Evolutionary conservation across 73 alveolate species (phyloP), one percentile per base, ranked within the genome.

Genomic region (Blepharisma japonicum): DNA sequence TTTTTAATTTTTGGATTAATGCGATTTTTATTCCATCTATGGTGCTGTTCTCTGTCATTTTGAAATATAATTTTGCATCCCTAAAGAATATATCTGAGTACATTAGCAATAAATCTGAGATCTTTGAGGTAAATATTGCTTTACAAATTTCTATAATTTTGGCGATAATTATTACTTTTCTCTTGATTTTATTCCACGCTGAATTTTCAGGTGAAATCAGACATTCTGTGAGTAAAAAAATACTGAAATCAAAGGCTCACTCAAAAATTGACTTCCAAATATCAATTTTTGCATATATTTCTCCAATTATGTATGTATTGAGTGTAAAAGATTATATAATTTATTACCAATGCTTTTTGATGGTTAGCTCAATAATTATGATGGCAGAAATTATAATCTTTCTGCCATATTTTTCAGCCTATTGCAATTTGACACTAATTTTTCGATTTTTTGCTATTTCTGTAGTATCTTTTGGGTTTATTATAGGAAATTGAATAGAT

Each of bases 371-470:
- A 8, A 9, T 14, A 9, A 18, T 18, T 9, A n/a, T 61, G 47
- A 25, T 11, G 14, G 14, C 11, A 11, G 46, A n/a, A 11, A 14
- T 2, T 25, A 14, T 18, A 8, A 61, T 14, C 0, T 18, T 14
- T 11, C 74, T 14, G 46, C 74, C 74, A 14, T 61, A 18, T 61
- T 61, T 18, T 25, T 61, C 74, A 61, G 50, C 14, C 39, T 25
- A 61, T 25, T 8, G 47, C 47, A 61, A 61, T 39, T 9, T 25
- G 14, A 9, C 47, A 25, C 38, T 14, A 2, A 61, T 61, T 25
- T 2, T 14, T 18, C 47, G 46, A n/a, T 61, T 14, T 25, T 8
- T 39, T 8, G 14, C 18, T 18, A 25, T 61, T 61, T 61, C 50
- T 1, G 39, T 61, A 20, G 23, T 25, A 18, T n/a, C 74, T 9